Evolutionary conservation across 257 asterid genomes (phyloP).

Genomic region (Solanum chiquidenum): DNA sequence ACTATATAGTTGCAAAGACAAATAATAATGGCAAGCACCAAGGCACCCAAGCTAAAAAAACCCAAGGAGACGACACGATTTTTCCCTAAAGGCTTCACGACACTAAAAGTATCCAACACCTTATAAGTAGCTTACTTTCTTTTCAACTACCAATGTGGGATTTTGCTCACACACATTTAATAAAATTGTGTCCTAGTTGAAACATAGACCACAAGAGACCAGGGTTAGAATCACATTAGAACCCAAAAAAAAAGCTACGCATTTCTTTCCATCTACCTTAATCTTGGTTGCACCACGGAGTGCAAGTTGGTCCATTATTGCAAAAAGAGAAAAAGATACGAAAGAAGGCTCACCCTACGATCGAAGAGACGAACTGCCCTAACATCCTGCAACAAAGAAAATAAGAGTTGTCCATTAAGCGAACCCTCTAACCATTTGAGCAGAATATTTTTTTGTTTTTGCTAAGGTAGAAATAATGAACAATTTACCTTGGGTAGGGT

Average conservation of each 20-base stretch:
- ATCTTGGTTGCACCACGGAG: background rate
- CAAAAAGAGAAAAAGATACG: background rate
- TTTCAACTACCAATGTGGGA: background rate
- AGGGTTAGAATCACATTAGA: background rate
- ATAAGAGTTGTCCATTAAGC: background rate
- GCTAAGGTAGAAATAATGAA: background rate
- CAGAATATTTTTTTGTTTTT: background rate
- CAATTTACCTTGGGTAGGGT: slow-evolving; percentile 51
- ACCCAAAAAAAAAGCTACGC: background rate
- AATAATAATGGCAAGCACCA: background rate
- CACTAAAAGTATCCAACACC: background rate
- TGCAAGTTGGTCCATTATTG: background rate
- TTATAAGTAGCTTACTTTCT: background rate
- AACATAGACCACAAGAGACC: background rate
- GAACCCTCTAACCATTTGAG: background rate
- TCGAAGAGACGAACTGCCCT: slow-evolving; percentile 91
- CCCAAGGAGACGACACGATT: background rate
- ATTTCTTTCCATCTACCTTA: background rate
- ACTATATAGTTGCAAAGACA: background rate
- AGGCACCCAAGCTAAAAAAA: background rate
- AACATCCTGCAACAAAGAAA: slow-evolving; percentile 54
- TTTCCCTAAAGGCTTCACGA: background rate
- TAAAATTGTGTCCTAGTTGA: background rate
- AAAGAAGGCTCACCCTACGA: slow-evolving; percentile 63
- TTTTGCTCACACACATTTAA: background rate